Base-by-base conservation (phyloP, 768 basidiomycete genomes). In the Suillus variegatus region DNA sequence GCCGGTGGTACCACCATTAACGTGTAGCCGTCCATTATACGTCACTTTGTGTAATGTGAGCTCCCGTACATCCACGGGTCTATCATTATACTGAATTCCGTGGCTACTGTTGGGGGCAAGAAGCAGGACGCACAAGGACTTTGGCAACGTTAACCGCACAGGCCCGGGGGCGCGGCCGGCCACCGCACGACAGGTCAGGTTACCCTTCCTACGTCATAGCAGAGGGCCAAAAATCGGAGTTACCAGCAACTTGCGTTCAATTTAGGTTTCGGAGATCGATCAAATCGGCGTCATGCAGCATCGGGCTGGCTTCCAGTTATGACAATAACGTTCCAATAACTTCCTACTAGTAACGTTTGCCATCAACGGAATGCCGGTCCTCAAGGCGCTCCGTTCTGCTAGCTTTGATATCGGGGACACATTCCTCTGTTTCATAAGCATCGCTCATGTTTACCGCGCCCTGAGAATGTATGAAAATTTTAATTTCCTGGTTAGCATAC, bases 341-440 rank as follows among this genome's bases (percentile, higher is more conserved):
- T 86, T 85, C 16, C 92, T 80, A 13, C 92, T 80, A 10, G 90
- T 90, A 36, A 84, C 84, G 6, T 32, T 32, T 18, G 90, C 90
- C 6, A 87, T 87, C 20, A 46, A 93, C 85, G 25, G 83, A 91
- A 88, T 81, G 40, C 82, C 80, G 57, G 68, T 0, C 65, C 62
- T 62, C 32, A 32, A 6, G 32, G 32, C 32, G 32, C 32, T 32
- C 32, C 32, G 6, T 32, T 32, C 32, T 32, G 6, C 32, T 32
- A 32, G 63, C 36, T 60, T 73, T 72, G 25, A 86, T 78, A 61
- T 82, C 77, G 68, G 87, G 86, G 3, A 92, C 85, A 88, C 90
- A 93, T 84, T 78, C 2, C 74, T 58, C 6, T 82, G 77, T 14
- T 68, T 61, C 41, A 91, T 82, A 43, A 91, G 71, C 8, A 75